Conservation (phyloP, 495 filamentous ascomycete species). For the Tuber magnatum region DNA sequence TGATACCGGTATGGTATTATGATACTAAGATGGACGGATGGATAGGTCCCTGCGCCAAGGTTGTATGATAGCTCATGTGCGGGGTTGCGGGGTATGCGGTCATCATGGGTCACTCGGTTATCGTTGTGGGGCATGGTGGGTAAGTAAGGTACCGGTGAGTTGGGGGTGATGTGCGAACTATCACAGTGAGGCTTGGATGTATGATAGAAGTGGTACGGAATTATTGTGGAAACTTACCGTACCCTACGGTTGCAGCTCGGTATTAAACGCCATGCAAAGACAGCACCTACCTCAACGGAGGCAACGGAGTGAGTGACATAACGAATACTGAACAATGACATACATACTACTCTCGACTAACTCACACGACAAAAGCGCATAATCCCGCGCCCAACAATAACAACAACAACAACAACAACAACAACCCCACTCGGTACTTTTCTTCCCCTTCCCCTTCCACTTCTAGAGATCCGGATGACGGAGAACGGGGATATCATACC, state of each 20-base stretch:
- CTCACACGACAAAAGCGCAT: background rate
- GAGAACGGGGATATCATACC: background rate
- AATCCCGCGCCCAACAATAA: background rate
- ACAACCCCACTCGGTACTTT: background rate
- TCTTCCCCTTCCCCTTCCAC: background rate
- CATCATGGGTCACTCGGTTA: background rate
- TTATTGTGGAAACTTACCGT: too few species aligned
- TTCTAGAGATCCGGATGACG: background rate
- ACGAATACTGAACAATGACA: background rate
- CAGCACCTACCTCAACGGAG: background rate
- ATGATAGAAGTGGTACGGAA: background rate
- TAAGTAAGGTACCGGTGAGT: background rate
- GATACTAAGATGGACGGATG: background rate
- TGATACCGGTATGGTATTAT: too few species aligned
- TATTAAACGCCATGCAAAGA: background rate
- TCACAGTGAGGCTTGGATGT: background rate
- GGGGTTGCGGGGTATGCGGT: slow-evolving; percentile 4
- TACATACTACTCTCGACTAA: background rate
- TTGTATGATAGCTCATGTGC: background rate
- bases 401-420: too few species aligned
- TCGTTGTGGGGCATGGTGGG: background rate
- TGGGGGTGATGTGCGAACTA: background rate
- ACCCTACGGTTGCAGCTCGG: too few species aligned
- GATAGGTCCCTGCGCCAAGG: background rate
- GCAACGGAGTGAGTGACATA: background rate